Evolutionary conservation across 495 filamentous ascomycete species (phyloP), one percentile per base, ranked within the genome.

Genomic region (Pseudotulostoma volvatum): DNA sequence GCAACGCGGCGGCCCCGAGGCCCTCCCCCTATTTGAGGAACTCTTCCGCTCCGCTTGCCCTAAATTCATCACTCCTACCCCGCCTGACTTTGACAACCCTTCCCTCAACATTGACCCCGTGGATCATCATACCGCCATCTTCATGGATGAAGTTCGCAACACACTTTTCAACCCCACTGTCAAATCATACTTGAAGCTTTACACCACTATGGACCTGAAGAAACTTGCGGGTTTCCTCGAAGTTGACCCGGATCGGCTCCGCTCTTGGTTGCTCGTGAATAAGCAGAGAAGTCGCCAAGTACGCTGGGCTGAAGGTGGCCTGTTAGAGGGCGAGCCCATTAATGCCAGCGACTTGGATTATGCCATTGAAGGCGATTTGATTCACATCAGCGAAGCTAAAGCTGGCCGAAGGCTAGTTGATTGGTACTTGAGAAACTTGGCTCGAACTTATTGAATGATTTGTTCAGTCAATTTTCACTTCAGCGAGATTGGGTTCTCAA

Each of bases 81-180:
- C 87, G 34, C 90, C 90, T 16, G 85, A 97, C 68, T 97, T 95
- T 51, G 92, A 96, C 51, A 81, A 85, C 66, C 84, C 90, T 36
- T 74, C 84, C 54, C 57, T 81, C 64, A 97, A 97, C 68, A 66
- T 95, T 53, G 90, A 97, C 63, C 92, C 90, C 43, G 77, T 94
- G 49, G 86, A 97, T 59, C 90, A 97, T 68, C 92, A 97, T 59
- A 76, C 90, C 48, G 68, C 77, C 51, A 81, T 96, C 65, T 97
- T 97, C 69, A 95, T 97, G 88, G 84, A 93, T 43, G 90, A 96
- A 68, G 86, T 97, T 53, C 92, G 90, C 76, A 93, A 94, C 72
- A 96, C 93, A 64, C 79, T 78, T 66, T 77, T 67, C 55, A 84
- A 81, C 56, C 90, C 90, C 30, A 94, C 86, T 28, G 74, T 97